phyloP scores from a whole-genome alignment of 2,329 filamentous ascomycete genomes.

The Paraphaeosphaeria sporulosa region DNA sequence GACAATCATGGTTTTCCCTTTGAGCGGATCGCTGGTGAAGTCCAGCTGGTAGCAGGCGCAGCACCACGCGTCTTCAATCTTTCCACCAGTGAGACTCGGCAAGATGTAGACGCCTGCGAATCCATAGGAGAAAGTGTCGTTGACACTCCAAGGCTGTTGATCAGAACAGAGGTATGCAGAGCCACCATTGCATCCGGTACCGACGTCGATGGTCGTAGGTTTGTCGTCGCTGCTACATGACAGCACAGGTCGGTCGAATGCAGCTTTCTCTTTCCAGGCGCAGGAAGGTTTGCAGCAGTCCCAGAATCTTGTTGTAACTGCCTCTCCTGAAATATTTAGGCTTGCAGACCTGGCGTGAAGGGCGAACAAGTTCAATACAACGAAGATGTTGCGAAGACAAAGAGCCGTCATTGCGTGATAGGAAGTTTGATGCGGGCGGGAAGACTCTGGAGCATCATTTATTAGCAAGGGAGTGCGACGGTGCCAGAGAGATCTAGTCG shows the following conservation, averaged over 20 bases:
- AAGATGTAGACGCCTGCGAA: conserved; percentile 67
- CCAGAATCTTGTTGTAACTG: conserved; percentile 48
- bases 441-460: conserved; percentile 43
- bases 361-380: conserved; percentile 34
- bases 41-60: conserved; percentile 71
- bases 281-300: conserved; percentile 78
- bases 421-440: conserved; percentile 36
- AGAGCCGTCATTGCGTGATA: conserved; percentile 44
- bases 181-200: conserved; percentile 65
- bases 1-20: conserved; percentile 69
- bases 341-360: conserved; percentile 26
- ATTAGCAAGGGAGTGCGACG: conserved; percentile 37
- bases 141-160: conserved; percentile 69
- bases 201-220: conserved; percentile 58
- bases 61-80: conserved; percentile 68
- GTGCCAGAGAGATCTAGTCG: conserved; percentile 45
- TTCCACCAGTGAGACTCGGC: conserved; percentile 43
- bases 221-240: conserved; percentile 65
- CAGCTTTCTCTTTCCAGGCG: conserved; percentile 65
- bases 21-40: conserved; percentile 63
- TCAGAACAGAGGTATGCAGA: conserved; percentile 65
- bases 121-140: conserved; percentile 66
- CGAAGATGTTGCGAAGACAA: conserved; percentile 37
- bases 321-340: conserved; percentile 40
- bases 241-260: conserved; percentile 59